Conservation (phyloP, 2,329 filamentous ascomycete genomes). For the Apiospora phragmitis region DNA sequence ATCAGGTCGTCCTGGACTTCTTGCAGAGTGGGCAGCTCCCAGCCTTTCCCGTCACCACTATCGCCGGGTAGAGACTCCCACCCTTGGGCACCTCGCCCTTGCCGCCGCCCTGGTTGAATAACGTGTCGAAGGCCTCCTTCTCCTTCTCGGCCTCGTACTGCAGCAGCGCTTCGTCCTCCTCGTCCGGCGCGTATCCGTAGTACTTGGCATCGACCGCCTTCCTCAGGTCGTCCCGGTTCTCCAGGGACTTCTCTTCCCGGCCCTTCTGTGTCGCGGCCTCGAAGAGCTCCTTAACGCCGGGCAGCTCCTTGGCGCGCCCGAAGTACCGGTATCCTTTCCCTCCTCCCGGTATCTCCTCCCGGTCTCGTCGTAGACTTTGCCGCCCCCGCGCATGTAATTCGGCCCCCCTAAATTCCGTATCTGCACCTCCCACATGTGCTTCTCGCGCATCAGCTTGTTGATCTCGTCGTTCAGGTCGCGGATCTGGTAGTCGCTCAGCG, state of each 20-base stretch:
- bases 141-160: conserved; percentile 84
- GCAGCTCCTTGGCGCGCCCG: conserved; percentile 83
- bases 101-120: conserved; percentile 56
- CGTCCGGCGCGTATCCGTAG: conserved; percentile 91
- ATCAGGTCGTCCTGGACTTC: conserved; percentile 95
- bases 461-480: conserved; percentile 98
- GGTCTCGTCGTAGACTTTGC: conserved; percentile 71
- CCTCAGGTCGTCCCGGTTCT: conserved; percentile 68
- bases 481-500: conserved; percentile 95
- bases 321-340: conserved; percentile 95
- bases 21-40: conserved; percentile 82
- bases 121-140: conserved; percentile 71
- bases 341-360: conserved; percentile 71
- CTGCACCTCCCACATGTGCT: conserved; percentile 98
- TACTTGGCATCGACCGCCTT: conserved; percentile 89
- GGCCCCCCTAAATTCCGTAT: conserved; percentile 94
- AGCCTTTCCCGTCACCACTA: conserved; percentile 75
- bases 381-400: conserved; percentile 84
- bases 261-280: conserved; percentile 67
- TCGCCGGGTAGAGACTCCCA: conserved; percentile 92
- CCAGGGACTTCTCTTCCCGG: conserved; percentile 62
- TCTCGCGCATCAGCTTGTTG: conserved; percentile 98
- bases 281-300: conserved; percentile 95
- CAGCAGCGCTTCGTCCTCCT: conserved; percentile 82
- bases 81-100: conserved; percentile 57